These are phyloP conservation scores for Tetrahymena thermophila DNA, from an alignment of 73 alveolate species.

Conservation along the genomic window DNA sequence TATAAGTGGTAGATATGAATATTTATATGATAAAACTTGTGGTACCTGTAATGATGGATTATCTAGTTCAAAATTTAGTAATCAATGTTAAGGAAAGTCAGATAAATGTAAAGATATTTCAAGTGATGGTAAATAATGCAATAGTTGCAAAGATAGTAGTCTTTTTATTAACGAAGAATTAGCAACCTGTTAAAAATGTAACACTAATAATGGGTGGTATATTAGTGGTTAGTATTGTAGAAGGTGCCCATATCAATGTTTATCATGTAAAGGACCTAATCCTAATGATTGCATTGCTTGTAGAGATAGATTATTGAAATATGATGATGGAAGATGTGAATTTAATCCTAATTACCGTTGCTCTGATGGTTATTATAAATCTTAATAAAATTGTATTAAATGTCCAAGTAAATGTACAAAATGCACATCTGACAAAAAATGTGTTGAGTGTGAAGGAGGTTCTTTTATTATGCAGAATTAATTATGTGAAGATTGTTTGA, in stretches of 20 bases:
- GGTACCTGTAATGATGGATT: too few relatives aligned
- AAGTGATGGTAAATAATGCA: not conserved
- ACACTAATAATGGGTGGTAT: not conserved
- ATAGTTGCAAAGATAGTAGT: not conserved
- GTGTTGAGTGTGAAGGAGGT: too few relatives aligned
- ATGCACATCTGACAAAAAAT: too few relatives aligned
- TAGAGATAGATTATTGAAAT: not conserved
- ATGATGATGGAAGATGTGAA: not conserved
- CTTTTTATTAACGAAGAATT: not conserved
- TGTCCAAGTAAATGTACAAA: too few relatives aligned
- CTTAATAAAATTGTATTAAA: too few relatives aligned
- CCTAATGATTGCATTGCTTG: not conserved
- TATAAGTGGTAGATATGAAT: not conserved
- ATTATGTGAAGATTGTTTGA: too few relatives aligned
- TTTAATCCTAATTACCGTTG: too few relatives aligned
- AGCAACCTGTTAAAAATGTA: not conserved
- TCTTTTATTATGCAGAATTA: too few relatives aligned
- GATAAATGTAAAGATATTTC: not conserved
- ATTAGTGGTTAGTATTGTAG: not conserved
- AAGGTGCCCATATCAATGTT: too few relatives aligned
- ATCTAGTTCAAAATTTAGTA: too few relatives aligned
- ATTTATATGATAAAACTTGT: not conserved
- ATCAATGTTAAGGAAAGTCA: not conserved
- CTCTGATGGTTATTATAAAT: too few relatives aligned
- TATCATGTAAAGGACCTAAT: not conserved